Evolutionary conservation across 2,329 filamentous ascomycete genomes (phyloP), one percentile per base, ranked within the genome.

Genomic region (Arachnomyces sp.): DNA sequence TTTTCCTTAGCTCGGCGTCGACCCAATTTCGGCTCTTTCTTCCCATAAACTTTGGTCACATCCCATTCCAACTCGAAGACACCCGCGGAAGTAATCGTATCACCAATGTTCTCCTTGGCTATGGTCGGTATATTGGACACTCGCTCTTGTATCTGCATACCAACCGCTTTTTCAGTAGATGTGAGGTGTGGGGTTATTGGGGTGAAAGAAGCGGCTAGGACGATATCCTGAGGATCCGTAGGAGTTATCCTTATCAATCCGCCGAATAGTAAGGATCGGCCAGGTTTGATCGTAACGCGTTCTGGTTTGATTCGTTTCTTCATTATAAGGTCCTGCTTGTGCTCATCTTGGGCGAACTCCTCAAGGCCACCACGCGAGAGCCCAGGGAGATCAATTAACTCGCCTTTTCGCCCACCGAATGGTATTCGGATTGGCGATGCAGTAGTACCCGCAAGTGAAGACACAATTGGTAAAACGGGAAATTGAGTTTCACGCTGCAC

Each of bases 391-490:
- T 98, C 92, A 52, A 98, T 86, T 28, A 98, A 72, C 61, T 98
- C 93, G 41, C 92, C 92, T 54, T 79, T 84, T 16, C 85, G 84
- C 44, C 78, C 79, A 34, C 89, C 89, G 56, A 92, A 98, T 1
- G 88, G 87, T 13, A 96, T 79, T 18, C 92, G 82, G 51, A 98
- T 96, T 0, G 92, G 92, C 0, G 88, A 94, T 2, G 89, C 92
- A 1, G 92, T 98, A 0, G 92, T 98, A 7, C 93, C 92, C 0
- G 92, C 86, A 2, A 95, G 72, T 3, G 85, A 76, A 1, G 88
- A 95, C 2, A 95, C 84, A 8, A 93, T 66, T 1, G 90, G 90
- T 75, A 96, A 89, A 12, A 78, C 69, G 4, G 90, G 90, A 53
- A 82, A 96, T 37, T 82, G 73, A 2, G 76, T 79, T 53, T 88